Evolutionary conservation across 306 rosid genomes (phyloP), one percentile per base, ranked within the genome.

Genomic region (Fagus crenata): DNA sequence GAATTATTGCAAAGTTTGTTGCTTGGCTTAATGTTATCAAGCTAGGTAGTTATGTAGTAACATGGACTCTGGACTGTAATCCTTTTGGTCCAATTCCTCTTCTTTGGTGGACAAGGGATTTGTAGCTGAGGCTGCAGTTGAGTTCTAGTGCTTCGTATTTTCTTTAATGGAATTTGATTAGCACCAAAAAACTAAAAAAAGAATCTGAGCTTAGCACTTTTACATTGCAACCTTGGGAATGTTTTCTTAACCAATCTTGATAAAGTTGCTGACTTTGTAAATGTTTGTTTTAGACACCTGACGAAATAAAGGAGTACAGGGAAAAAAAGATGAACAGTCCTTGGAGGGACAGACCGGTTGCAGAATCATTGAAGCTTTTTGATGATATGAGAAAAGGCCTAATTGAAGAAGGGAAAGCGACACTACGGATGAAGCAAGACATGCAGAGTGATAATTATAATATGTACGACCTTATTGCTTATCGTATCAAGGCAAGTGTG

Each of bases 401-500:
- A 39, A 83, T 91, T 61, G 96, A 91, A 82, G 99, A 96, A 87
- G 99, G 99, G 69, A 96, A 89, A 82, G 98, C 99, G 53, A 96
- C 99, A 55, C 92, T 96, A 17, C 81, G 99, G 85, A 96, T 96
- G 99, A 96, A 89, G 89, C 99, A 96, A 85, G 99, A 96, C 85
- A 96, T 96, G 99, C 98, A 96, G 89, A 96, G 96, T 72, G 99
- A 96, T 51, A 92, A 96, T 67, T 89, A 79, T 88, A 96, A 96
- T 78, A 96, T 96, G 98, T 92, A 92, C 63, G 99, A 96, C 84
- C 99, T 96, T 72, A 96, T 96, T 85, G 99, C 99, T 3, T 96
- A 96, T 77, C 90, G 98, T 42, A 89, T 95, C 70, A 95, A 95
- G 97, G 99, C 86, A 86, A 83, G 84, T 54, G 39, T 64, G 4